Conservation (phyloP, 1,284 basidiomycete genomes). For the Ceratobasidium sp. region DNA sequence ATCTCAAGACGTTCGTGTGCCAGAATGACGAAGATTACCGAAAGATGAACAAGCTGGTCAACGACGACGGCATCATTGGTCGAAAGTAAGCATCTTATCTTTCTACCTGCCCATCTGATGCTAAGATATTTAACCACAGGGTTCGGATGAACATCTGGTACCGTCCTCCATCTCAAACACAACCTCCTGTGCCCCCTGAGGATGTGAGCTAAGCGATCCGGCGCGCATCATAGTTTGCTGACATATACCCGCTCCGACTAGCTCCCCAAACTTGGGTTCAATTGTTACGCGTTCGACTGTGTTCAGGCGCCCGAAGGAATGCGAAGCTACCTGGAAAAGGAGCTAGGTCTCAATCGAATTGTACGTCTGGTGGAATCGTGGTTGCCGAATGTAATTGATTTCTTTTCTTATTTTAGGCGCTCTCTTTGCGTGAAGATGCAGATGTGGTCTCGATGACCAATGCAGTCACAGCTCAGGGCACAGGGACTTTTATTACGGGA, state of each 20-base stretch:
- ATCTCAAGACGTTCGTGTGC: slow-evolving; percentile 84
- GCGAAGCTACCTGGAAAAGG: slow-evolving; percentile 71
- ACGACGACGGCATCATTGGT: slow-evolving; percentile 66
- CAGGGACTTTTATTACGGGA: slow-evolving; percentile 75
- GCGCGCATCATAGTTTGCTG: not conserved
- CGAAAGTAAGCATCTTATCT: slow-evolving; percentile 53
- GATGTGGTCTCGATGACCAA: slow-evolving; percentile 66
- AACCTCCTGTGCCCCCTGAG: slow-evolving; percentile 17
- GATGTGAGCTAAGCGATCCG: not conserved
- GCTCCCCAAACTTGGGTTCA: slow-evolving; percentile 77
- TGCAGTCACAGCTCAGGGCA: slow-evolving; percentile 55
- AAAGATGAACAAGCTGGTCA: slow-evolving; percentile 73
- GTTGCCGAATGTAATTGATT: slow-evolving; percentile 17
- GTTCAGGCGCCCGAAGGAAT: slow-evolving; percentile 76
- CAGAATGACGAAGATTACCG: slow-evolving; percentile 89
- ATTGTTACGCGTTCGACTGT: slow-evolving; percentile 86
- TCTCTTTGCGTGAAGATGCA: slow-evolving; percentile 68
- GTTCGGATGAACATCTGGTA: slow-evolving; percentile 75
- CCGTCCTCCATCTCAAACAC: slow-evolving; percentile 56
- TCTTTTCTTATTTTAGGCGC: slow-evolving; percentile 64
- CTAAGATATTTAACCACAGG: not conserved
- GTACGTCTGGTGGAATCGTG: slow-evolving; percentile 61
- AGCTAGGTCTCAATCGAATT: slow-evolving; percentile 75
- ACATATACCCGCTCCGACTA: slow-evolving; percentile 55
- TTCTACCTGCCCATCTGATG: not conserved